These are phyloP conservation scores for Lentinula lateritia DNA, from an alignment of 768 basidiomycete genomes.

Conservation along the genomic window DNA sequence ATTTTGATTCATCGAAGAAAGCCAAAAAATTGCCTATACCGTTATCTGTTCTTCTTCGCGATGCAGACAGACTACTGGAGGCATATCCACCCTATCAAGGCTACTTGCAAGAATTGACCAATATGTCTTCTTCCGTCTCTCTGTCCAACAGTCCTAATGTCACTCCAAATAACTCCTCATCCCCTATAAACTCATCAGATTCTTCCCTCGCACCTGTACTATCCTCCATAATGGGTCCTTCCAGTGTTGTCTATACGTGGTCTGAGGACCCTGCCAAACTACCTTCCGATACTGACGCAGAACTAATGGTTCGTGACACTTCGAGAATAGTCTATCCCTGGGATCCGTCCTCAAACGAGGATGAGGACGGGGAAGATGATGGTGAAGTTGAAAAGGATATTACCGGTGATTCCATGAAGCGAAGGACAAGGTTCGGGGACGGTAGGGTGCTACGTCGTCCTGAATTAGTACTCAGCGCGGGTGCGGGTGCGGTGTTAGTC, in stretches of 20 bases:
- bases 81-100: background rate
- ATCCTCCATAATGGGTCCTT: slow-evolving; percentile 66
- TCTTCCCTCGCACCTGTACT: slow-evolving; percentile 48
- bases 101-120: background rate
- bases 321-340: slow-evolving; percentile 54
- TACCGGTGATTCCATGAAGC: slow-evolving; percentile 9
- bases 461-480: slow-evolving; percentile 15
- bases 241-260: slow-evolving; percentile 77
- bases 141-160: slow-evolving; percentile 6
- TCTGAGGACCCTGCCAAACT: slow-evolving; percentile 38
- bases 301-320: slow-evolving; percentile 50
- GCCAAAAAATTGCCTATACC: background rate
- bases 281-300: slow-evolving; percentile 51
- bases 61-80: background rate
- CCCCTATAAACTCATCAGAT: slow-evolving; percentile 48
- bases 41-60: background rate
- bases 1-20: background rate
- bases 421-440: slow-evolving; percentile 9
- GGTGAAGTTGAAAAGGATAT: slow-evolving; percentile 12
- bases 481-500: slow-evolving; percentile 57
- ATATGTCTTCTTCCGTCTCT: slow-evolving; percentile 1
- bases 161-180: slow-evolving; percentile 36
- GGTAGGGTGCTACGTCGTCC: slow-evolving; percentile 10
- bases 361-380: slow-evolving; percentile 11
- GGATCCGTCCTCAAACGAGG: slow-evolving; percentile 22